Percentiles rank a stretch among this genome's conserved stretches.
These are phyloP conservation scores for Echinochloa phyllopogon DNA, from an alignment of 176 grass and related monocot genomes.

Conservation along the genomic window DNA sequence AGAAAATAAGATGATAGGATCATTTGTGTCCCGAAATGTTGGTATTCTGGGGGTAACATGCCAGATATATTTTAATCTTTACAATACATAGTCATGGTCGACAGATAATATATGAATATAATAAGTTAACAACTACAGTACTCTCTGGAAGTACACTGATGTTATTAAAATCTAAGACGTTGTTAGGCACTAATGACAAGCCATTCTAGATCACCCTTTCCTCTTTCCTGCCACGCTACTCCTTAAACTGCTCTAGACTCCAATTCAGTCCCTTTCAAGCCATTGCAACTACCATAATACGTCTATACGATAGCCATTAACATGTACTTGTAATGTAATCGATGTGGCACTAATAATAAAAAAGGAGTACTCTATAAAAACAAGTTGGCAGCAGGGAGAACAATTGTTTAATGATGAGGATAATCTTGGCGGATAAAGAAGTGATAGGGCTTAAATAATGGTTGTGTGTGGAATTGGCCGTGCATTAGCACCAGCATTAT, in stretches of 20 bases:
- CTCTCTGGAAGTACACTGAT: constrained; percentile 19
- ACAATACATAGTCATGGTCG: not conserved
- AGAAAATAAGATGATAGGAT: too few relatives aligned
- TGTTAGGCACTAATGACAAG: constrained; percentile 39
- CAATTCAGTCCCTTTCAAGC: constrained; percentile 40
- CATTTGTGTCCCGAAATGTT: constrained; percentile 19
- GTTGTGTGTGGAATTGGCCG: constrained; percentile 34
- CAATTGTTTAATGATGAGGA: constrained; percentile 51
- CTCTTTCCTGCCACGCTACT: constrained; percentile 42
- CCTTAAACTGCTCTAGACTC: constrained; percentile 25
- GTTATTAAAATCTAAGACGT: constrained; percentile 28
- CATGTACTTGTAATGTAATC: constrained; percentile 54
- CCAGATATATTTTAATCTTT: constrained; percentile 15
- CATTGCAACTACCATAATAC: constrained; percentile 43
- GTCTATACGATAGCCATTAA: constrained; percentile 40
- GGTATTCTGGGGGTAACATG: constrained; percentile 43
- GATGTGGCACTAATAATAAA: constrained; percentile 24
- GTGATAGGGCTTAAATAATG: constrained; percentile 27
- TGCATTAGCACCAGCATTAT: constrained; percentile 35
- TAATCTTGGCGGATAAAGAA: constrained; percentile 42
- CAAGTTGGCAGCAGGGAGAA: constrained; percentile 33
- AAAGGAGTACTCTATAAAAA: constrained; percentile 13
- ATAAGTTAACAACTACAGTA: constrained; percentile 9
- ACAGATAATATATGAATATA: constrained; percentile 9
- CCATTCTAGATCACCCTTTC: constrained; percentile 37